Evolutionary conservation across 1,139 yeast genomes (phyloP), one percentile per base, ranked within the genome.

Genomic region (Komagataea norvegica): DNA sequence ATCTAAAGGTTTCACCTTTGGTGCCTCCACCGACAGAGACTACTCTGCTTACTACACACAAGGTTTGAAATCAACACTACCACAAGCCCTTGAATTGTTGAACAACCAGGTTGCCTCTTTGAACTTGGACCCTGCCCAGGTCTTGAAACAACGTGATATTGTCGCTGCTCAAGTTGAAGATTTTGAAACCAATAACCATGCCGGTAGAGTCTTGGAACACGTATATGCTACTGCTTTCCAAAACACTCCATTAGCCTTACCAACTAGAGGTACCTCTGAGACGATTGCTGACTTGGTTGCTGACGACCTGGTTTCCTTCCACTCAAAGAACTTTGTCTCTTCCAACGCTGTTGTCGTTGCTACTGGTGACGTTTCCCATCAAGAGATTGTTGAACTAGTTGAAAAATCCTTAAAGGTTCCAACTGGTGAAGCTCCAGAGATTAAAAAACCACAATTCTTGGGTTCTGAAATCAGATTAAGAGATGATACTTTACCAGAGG

Each of bases 391-490:
- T 48, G 78, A 76, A 44, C 70, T 79, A 40, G 73, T 82, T 47
- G 80, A 78, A 58, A 61, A 67, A 45, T 61, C 66, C 40, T 60
- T 74, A 23, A 54, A 64, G 33, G 55, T 81, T 41, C 59, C 71
- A 41, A 61, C 70, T 40, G 86, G 84, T 45, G 62, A 68, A 43
- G 77, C 74, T 59, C 79, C 81, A 51, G 67, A 68, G 31, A 59
- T 60, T 41, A 65, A 67, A 48, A 69, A 76, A 43, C 48, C 57
- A 43, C 51, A 52, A 49, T 83, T 82, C 74, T 72, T 83, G 62
- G 94, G 94, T 58, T 82, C 91, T 38, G 93, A 84, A 63, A 79
- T 82, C 51, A 79, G 88, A 74, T 68, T 82, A 70, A 81, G 94
- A 77, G 94, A 84, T 59, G 94, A 84, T 64, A 83, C 88, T 52